phyloP scores from a whole-genome alignment of 1,284 basidiomycete species.

The Waitea zeae region DNA sequence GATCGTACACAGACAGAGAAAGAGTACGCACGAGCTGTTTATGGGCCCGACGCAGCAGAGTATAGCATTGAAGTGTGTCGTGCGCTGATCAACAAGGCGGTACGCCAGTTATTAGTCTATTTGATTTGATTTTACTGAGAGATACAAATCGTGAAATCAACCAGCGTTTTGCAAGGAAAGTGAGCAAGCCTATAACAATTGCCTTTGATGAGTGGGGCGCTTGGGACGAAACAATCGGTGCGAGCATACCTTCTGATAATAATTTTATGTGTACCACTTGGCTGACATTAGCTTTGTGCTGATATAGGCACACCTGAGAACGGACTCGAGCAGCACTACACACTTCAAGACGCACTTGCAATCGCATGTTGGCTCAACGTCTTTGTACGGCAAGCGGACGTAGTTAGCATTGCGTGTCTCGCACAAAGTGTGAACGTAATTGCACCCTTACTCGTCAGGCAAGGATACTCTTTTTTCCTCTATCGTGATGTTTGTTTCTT shows the following conservation, averaged over 20 bases:
- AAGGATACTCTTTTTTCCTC: conserved; percentile 4
- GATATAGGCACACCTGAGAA: conserved; percentile 21
- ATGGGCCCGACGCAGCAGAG: conserved; percentile 25
- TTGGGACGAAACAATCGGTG: conserved; percentile 21
- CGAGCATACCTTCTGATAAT: conserved; percentile 2
- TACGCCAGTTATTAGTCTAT: no score
- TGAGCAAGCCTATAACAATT: conserved; percentile 10
- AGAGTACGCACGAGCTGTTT: conserved; percentile 12
- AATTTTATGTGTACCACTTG: background rate
- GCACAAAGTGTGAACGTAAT: conserved; percentile 46
- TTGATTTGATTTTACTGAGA: no score
- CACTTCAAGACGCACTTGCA: conserved; percentile 43
- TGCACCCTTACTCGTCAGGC: conserved; percentile 22
- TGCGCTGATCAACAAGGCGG: conserved; percentile 20
- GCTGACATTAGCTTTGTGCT: background rate
- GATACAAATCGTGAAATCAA: no score
- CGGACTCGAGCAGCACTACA: conserved; percentile 43
- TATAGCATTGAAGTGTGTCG: conserved; percentile 28
- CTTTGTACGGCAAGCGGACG: conserved; percentile 40
- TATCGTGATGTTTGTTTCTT: background rate
- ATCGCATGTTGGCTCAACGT: conserved; percentile 45
- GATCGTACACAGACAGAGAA: conserved; percentile 10
- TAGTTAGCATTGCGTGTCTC: conserved; percentile 45
- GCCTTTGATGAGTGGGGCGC: conserved; percentile 45
- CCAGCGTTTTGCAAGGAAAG: conserved; percentile 9